Percentiles rank a stretch among this genome's conserved stretches.
phyloP scores from a whole-genome alignment of 2,329 filamentous ascomycete species.

The Sphaerostilbella broomeana region DNA sequence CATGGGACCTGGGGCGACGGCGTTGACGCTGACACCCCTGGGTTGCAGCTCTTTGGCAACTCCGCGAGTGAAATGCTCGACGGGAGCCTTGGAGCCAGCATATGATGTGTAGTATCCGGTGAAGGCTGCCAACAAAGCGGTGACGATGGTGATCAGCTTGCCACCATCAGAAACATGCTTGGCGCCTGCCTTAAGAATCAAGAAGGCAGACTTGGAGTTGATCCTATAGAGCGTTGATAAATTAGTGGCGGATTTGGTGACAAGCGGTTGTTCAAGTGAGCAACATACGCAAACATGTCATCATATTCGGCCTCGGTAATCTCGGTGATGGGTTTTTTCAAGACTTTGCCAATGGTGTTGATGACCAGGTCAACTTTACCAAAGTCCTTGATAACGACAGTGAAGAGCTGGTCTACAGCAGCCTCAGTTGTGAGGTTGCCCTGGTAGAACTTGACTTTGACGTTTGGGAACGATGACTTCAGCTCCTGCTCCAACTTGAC shows the following conservation, averaged over 20 bases:
- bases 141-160: constrained; percentile 41
- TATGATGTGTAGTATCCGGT: constrained; percentile 40
- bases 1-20: constrained; percentile 33
- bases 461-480: constrained; percentile 23
- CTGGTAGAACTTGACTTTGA: constrained; percentile 35
- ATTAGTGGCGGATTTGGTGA: too few species aligned
- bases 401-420: constrained; percentile 36
- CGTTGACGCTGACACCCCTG: constrained; percentile 29
- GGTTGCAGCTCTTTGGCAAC: constrained; percentile 28
- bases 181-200: constrained; percentile 38
- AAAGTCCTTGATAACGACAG: constrained; percentile 33
- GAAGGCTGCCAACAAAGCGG: constrained; percentile 39
- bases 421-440: constrained; percentile 35
- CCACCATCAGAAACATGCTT: constrained; percentile 37
- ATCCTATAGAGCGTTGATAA: constrained; percentile 30
- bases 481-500: constrained; percentile 31
- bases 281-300: constrained; percentile 38
- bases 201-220: constrained; percentile 41
- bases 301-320: constrained; percentile 41
- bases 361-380: constrained; percentile 42
- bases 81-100: constrained; percentile 35
- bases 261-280: background rate
- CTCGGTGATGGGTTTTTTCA: constrained; percentile 39
- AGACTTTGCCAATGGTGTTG: constrained; percentile 44
- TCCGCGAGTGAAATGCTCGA: constrained; percentile 34